phyloP scores from a whole-genome alignment of 2,329 filamentous ascomycete species.

The Sphaerulina populicola region DNA sequence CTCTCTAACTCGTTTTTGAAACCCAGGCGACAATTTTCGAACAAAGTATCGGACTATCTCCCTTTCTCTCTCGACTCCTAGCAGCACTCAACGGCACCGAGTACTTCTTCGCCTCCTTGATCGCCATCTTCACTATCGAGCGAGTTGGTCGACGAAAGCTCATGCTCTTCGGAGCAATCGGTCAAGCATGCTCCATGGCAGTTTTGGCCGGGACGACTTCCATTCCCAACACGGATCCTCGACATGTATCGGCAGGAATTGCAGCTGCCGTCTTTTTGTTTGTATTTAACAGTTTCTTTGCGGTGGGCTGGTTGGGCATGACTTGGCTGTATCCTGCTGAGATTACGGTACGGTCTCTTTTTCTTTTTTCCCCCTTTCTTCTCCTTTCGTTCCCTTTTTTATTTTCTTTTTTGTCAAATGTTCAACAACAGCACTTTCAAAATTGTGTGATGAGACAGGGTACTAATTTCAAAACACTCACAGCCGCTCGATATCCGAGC shows the following conservation, averaged over 20 bases:
- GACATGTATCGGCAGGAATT: conserved; percentile 29
- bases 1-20: no score
- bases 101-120: conserved; percentile 45
- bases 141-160: conserved; percentile 52
- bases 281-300: conserved; percentile 35
- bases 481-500: conserved; percentile 31
- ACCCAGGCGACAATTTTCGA: conserved; percentile 43
- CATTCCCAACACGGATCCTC: conserved; percentile 9
- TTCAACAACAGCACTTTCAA: no score
- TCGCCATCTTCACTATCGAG: conserved; percentile 46
- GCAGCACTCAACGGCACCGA: conserved; percentile 48
- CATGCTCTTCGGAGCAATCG: conserved; percentile 58
- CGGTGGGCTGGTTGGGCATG: conserved; percentile 30
- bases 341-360: neutral
- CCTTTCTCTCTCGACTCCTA: conserved; percentile 42
- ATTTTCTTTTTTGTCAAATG: no score
- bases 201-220: conserved; percentile 28
- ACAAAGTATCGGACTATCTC: conserved; percentile 45
- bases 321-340: conserved; percentile 22
- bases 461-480: conserved; percentile 27
- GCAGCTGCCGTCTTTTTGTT: conserved; percentile 35
- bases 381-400: no score
- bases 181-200: conserved; percentile 26
- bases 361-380: no score
- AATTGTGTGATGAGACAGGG: no score